phyloP scores from a whole-genome alignment of 2,329 filamentous ascomycete species.

The Colletotrichum cordylinicola region DNA sequence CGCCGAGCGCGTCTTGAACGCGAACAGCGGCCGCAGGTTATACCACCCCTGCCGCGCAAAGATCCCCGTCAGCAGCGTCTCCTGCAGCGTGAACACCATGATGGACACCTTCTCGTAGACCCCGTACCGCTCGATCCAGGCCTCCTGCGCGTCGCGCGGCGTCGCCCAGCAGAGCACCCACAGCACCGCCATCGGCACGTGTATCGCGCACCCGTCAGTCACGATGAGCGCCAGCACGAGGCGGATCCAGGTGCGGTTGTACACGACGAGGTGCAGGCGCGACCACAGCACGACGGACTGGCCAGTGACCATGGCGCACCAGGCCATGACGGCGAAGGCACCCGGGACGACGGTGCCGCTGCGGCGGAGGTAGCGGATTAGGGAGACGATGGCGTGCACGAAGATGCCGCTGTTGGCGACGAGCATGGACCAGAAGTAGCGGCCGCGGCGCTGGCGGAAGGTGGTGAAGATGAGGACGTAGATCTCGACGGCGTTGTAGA shows the following conservation, averaged over 20 bases:
- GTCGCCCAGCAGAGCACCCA: slow-evolving; percentile 46
- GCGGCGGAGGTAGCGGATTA: slow-evolving; percentile 41
- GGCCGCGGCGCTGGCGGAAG: slow-evolving; percentile 28
- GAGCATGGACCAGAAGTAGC: slow-evolving; percentile 36
- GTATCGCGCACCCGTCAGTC: slow-evolving; percentile 51
- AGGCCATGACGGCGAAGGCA: slow-evolving; percentile 29
- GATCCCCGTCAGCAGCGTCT: slow-evolving; percentile 56
- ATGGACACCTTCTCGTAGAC: slow-evolving; percentile 62
- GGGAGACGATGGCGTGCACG: slow-evolving; percentile 58
- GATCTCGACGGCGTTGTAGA: slow-evolving; percentile 30
- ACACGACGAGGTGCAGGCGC: slow-evolving; percentile 61
- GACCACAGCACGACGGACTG: slow-evolving; percentile 37
- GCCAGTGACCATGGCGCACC: slow-evolving; percentile 64
- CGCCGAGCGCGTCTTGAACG: slow-evolving; percentile 42
- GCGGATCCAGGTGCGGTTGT: background rate
- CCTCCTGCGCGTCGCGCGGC: slow-evolving; percentile 20
- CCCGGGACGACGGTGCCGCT: slow-evolving; percentile 50
- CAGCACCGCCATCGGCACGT: slow-evolving; percentile 53
- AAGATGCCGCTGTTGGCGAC: slow-evolving; percentile 45
- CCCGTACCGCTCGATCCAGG: slow-evolving; percentile 36
- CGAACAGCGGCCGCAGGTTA: slow-evolving; percentile 10
- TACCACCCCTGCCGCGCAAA: slow-evolving; percentile 58
- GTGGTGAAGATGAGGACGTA: slow-evolving; percentile 28
- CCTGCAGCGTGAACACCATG: slow-evolving; percentile 61
- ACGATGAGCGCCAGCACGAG: slow-evolving; percentile 57